These are phyloP conservation scores for Musa balbisiana DNA, from an alignment of 202 grass and related monocot species.

Conservation along the genomic window DNA sequence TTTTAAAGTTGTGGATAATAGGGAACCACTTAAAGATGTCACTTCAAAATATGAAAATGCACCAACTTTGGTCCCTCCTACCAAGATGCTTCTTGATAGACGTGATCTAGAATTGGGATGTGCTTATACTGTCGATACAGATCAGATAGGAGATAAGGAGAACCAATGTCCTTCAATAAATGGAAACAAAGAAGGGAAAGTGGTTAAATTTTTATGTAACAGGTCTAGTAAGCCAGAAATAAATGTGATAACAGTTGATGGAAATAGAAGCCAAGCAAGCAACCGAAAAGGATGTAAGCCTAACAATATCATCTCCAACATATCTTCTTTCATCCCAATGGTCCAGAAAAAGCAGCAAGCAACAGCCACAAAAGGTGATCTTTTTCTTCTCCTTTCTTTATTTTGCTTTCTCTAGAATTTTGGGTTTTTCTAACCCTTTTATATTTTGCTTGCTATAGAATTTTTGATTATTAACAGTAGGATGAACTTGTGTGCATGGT, in stretches of 20 bases:
- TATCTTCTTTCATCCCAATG: slow-evolving; percentile 85
- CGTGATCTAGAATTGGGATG: slow-evolving; percentile 25
- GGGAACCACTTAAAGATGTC: slow-evolving; percentile 48
- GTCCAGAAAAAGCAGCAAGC: slow-evolving; percentile 62
- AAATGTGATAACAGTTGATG: slow-evolving; percentile 24
- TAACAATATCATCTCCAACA: slow-evolving; percentile 62
- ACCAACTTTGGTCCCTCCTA: slow-evolving; percentile 29
- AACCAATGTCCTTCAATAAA: slow-evolving; percentile 42
- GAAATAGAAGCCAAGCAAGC: slow-evolving; percentile 28
- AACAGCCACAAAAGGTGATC: slow-evolving; percentile 36
- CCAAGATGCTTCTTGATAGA: slow-evolving; percentile 30
- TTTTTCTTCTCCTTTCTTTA: slow-evolving; percentile 3
- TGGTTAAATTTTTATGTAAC: slow-evolving; percentile 28
- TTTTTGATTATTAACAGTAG: neutral
- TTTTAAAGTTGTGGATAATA: slow-evolving; percentile 16
- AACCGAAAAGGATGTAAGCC: slow-evolving; percentile 46
- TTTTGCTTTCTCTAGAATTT: slow-evolving; percentile 19
- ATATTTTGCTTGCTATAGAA: too few species aligned
- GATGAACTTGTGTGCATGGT: neutral
- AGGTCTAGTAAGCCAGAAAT: slow-evolving; percentile 41
- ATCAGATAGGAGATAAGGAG: slow-evolving; percentile 26
- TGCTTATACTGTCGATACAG: slow-evolving; percentile 28
- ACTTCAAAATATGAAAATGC: slow-evolving; percentile 51
- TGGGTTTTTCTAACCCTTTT: neutral
- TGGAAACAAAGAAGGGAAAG: slow-evolving; percentile 36